Conservation (phyloP, 2,329 filamentous ascomycete genomes). For the Fonsecaea monophora region DNA sequence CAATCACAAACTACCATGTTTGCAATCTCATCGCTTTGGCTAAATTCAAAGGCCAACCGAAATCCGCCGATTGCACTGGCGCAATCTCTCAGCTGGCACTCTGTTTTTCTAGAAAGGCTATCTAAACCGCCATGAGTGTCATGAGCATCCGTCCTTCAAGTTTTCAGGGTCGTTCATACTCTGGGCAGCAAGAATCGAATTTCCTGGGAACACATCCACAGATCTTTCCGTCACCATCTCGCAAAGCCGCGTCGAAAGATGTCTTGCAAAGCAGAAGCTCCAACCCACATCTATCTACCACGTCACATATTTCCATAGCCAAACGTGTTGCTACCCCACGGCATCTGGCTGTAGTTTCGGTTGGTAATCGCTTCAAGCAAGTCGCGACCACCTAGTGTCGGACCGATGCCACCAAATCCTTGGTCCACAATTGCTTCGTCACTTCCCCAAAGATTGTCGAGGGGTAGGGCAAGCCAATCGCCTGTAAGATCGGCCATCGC, state of each 20-base stretch:
- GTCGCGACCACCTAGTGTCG: constrained; percentile 64
- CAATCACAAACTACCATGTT: background rate
- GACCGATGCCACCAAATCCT: constrained; percentile 65
- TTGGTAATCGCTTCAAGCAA: constrained; percentile 54
- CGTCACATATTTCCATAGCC: constrained; percentile 21
- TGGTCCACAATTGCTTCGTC: constrained; percentile 55
- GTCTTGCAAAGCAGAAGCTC: background rate
- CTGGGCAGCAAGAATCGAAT: background rate
- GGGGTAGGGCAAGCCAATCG: constrained; percentile 68
- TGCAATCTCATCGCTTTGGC: background rate
- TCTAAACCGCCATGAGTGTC: background rate
- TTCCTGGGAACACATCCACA: background rate
- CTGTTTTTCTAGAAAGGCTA: background rate
- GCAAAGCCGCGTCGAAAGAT: background rate
- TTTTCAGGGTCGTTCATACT: background rate
- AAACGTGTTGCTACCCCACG: constrained; percentile 28
- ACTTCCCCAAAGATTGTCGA: constrained; percentile 64
- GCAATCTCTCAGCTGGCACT: background rate
- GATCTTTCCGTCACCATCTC: background rate
- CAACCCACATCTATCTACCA: background rate
- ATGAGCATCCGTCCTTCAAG: background rate
- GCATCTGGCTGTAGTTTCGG: constrained; percentile 36
- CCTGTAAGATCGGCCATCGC: constrained; percentile 31
- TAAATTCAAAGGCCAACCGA: background rate
- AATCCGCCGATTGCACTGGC: background rate